A percentile compares a stretch with the other conserved stretches of the same genome.
Conservation (phyloP, 305 asterid genomes). For the Fraxinus sp. region DNA sequence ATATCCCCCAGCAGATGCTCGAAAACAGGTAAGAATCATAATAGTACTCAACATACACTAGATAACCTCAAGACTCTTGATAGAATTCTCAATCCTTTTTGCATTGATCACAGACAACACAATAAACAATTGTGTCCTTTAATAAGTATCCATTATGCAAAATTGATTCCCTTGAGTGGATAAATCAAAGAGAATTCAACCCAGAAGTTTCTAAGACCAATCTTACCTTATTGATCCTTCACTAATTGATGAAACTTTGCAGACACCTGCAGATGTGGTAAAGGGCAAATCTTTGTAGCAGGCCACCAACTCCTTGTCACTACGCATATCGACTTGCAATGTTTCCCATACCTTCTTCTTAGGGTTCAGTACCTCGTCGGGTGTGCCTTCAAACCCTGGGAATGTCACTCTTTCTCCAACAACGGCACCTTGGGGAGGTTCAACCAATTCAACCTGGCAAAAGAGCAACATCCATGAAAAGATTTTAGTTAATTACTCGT, state of each 20-base stretch:
- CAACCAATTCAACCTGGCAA: conserved; percentile 85
- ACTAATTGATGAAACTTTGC: conserved; percentile 69
- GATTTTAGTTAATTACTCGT: not conserved
- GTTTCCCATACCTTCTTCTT: conserved; percentile 98
- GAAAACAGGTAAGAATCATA: too few relatives aligned
- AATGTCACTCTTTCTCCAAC: conserved; percentile 79
- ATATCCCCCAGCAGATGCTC: too few relatives aligned
- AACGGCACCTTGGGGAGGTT: conserved; percentile 70
- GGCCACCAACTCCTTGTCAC: conserved; percentile 70
- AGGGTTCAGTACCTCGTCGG: conserved; percentile 79
- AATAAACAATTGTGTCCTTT: not conserved
- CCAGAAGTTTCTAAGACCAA: not conserved
- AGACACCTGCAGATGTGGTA: conserved; percentile 89
- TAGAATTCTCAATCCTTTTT: too few relatives aligned
- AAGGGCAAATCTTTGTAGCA: conserved; percentile 69
- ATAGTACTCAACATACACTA: too few relatives aligned
- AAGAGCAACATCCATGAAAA: conserved; percentile 7
- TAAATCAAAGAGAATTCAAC: not conserved
- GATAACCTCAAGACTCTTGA: too few relatives aligned
- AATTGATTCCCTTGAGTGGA: not conserved
- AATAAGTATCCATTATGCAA: not conserved
- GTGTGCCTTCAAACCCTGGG: conserved; percentile 63
- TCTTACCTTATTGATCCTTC: conserved; percentile 65
- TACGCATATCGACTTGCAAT: conserved; percentile 71
- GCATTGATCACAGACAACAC: too few relatives aligned